These are phyloP conservation scores for Phylloporus sp. DNA, from an alignment of 1,284 basidiomycete species.

Conservation along the genomic window DNA sequence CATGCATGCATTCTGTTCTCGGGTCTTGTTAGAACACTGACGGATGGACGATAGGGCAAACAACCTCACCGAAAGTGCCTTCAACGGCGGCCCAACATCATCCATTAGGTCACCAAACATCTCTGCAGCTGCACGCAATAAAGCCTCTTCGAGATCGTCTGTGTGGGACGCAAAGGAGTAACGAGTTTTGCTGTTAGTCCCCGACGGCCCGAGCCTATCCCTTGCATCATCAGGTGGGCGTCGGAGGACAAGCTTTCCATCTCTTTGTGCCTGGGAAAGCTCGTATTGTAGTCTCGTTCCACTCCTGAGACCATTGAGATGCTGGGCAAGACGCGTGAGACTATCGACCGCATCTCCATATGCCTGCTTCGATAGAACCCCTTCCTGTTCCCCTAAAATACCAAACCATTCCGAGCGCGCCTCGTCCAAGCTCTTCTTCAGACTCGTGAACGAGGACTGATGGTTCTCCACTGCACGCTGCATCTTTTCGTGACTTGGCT, in stretches of 20 bases:
- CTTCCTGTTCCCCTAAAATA: conserved; percentile 41
- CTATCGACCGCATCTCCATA: conserved; percentile 87
- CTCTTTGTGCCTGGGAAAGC: conserved; percentile 67
- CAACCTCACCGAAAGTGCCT: conserved; percentile 70
- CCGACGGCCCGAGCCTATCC: conserved; percentile 9
- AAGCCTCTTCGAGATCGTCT: conserved; percentile 57
- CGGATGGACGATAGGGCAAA: conserved; percentile 1
- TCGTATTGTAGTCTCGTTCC: conserved; percentile 85
- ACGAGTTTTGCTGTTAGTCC: conserved; percentile 14
- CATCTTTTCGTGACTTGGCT: conserved; percentile 62
- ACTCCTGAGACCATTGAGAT: conserved; percentile 84
- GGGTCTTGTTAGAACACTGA: conserved; percentile 4
- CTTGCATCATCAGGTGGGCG: conserved; percentile 27
- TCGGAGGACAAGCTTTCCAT: conserved; percentile 51
- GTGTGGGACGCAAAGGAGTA: conserved; percentile 21
- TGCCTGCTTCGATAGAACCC: conserved; percentile 53
- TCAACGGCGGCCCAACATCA: conserved; percentile 80
- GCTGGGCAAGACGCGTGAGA: conserved; percentile 88
- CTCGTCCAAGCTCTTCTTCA: conserved; percentile 84
- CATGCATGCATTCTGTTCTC: conserved; percentile 59
- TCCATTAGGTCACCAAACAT: conserved; percentile 87
- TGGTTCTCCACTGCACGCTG: conserved; percentile 80
- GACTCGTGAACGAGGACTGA: conserved; percentile 84
- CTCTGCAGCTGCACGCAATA: conserved; percentile 68
- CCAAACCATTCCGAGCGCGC: conserved; percentile 82